Conservation (phyloP, 1,284 basidiomycete genomes). For the Rhodofomes roseus region DNA sequence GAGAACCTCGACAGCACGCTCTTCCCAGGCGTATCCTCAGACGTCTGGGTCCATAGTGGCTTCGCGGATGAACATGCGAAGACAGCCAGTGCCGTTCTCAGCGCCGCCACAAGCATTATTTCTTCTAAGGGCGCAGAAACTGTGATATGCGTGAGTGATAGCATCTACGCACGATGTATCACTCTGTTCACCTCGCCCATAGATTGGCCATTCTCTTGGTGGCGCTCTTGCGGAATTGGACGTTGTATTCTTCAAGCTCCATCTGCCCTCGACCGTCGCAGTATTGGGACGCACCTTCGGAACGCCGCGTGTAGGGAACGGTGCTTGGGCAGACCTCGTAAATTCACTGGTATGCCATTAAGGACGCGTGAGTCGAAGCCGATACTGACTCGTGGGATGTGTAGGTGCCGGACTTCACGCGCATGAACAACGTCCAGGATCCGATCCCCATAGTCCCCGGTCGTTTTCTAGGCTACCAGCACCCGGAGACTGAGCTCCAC, state of each 20-base stretch:
- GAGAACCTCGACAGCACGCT: conserved; percentile 34
- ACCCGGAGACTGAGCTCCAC: conserved; percentile 36
- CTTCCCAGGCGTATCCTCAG: conserved; percentile 43
- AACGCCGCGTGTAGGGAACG: conserved; percentile 36
- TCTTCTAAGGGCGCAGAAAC: conserved; percentile 27
- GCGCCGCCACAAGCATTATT: conserved; percentile 37
- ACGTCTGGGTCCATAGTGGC: conserved; percentile 42
- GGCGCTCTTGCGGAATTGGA: conserved; percentile 39
- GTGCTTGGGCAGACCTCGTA: conserved; percentile 29
- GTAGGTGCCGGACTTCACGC: conserved; percentile 30
- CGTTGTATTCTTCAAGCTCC: conserved; percentile 31
- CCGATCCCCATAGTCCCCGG: conserved; percentile 38
- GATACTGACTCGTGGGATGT: not conserved
- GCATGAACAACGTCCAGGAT: conserved; percentile 36
- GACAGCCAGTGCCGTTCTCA: conserved; percentile 35
- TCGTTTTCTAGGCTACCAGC: conserved; percentile 34
- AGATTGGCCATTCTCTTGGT: conserved; percentile 38
- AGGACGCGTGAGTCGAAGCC: not conserved
- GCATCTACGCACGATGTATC: not conserved
- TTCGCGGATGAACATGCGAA: conserved; percentile 44
- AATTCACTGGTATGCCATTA: conserved; percentile 22
- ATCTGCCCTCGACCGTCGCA: conserved; percentile 31
- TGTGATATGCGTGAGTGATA: conserved; percentile 34
- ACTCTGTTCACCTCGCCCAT: not conserved
- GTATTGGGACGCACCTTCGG: conserved; percentile 37